These are phyloP conservation scores for Lachancea lanzarotensis DNA, from an alignment of 805 yeast species.

Conservation along the genomic window DNA sequence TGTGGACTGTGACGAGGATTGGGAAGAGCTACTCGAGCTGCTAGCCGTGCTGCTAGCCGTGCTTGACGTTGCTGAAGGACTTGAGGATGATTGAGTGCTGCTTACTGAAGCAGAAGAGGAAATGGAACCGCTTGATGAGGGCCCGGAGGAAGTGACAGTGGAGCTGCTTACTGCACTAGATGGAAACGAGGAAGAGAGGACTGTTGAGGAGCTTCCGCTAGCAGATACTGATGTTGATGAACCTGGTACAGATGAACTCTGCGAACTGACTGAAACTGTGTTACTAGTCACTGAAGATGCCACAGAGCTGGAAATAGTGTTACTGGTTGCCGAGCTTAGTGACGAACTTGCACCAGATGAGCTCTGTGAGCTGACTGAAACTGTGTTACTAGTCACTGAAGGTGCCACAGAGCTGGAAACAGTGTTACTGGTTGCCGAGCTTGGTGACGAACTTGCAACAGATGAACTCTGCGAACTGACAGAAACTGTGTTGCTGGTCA, in stretches of 20 bases:
- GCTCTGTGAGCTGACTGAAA: background rate
- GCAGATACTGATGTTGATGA: background rate
- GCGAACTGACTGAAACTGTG: background rate
- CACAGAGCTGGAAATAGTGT: background rate
- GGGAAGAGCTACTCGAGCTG: background rate
- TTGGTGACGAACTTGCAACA: too few species aligned
- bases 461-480: background rate
- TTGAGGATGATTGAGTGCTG: background rate
- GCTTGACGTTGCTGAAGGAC: background rate
- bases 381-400: background rate
- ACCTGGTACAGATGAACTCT: background rate
- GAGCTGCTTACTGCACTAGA: background rate
- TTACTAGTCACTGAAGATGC: background rate
- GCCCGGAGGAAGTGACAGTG: background rate
- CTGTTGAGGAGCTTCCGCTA: background rate
- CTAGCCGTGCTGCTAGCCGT: background rate
- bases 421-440: background rate
- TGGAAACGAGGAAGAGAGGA: background rate
- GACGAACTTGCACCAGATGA: background rate
- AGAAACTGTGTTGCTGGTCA: background rate
- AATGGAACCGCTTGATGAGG: background rate
- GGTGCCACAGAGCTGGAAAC: background rate
- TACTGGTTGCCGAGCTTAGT: background rate
- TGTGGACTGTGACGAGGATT: constrained; percentile 8
- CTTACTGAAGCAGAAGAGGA: background rate